Evolutionary conservation across 176 grass and related monocot genomes (phyloP).

Genomic region (Eragrostis curvula): DNA sequence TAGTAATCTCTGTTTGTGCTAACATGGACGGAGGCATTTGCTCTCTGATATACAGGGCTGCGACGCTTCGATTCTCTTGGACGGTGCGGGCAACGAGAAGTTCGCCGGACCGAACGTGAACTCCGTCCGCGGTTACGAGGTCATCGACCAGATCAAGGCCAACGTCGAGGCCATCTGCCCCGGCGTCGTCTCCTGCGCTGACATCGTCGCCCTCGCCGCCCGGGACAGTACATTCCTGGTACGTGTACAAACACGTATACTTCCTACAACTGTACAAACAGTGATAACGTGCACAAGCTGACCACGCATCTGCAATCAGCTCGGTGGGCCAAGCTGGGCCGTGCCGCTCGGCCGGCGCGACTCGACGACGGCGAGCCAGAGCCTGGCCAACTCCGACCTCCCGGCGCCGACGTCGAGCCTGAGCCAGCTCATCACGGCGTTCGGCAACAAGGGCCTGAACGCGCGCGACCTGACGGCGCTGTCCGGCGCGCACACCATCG

Average conservation of each 20-base stretch:
- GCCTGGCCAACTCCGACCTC: conserved; percentile 58
- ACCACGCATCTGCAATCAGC: conserved; percentile 24
- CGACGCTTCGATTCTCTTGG: conserved; percentile 78
- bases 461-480: conserved; percentile 68
- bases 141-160: conserved; percentile 82
- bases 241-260: not conserved
- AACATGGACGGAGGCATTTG: not conserved
- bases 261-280: not conserved
- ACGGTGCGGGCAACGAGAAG: conserved; percentile 68
- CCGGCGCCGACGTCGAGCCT: conserved; percentile 48
- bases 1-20: not conserved
- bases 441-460: conserved; percentile 56
- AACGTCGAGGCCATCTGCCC: conserved; percentile 61
- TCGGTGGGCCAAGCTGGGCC: conserved; percentile 68
- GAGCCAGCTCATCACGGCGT: conserved; percentile 40
- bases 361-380: conserved; percentile 62
- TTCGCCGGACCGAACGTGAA: conserved; percentile 62
- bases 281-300: not conserved
- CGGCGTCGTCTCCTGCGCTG: conserved; percentile 78
- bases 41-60: conserved; percentile 51
- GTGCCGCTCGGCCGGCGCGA: conserved; percentile 77
- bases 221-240: conserved; percentile 72
- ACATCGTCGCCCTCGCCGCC: conserved; percentile 80
- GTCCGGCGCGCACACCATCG: conserved; percentile 84
- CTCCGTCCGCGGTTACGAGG: conserved; percentile 72